Base-by-base conservation (phyloP, 805 yeast species). In the Pichia nakasei region DNA sequence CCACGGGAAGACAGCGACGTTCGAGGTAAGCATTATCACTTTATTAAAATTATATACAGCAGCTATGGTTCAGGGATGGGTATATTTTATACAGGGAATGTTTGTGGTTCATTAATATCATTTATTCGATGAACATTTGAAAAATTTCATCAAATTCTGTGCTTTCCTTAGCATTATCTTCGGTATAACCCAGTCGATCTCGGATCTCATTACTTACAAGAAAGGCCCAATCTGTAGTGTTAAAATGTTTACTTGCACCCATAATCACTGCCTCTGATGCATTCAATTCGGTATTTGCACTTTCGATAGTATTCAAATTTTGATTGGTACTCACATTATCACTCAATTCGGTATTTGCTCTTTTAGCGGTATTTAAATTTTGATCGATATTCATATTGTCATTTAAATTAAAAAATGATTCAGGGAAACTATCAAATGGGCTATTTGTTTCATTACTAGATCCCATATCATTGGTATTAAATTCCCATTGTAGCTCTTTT, bases 191-290 rank as follows among this genome's bases (percentile, higher is more conserved):
- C 5, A 34, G 5, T 12, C 12, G 24, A 9, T 34, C 26, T 9
- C 19, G 15, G 5, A 26, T 18, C 11, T 35, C 35, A 18, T 26
- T 6, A 12, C 18, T n/a, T 35, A 19, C 27, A 21, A 41, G 38
- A 4, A 41, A 35, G 8, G 27, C 36, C 46, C 46, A 43, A 6
- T 42, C 41, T n/a, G 35, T 9, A 5, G 26, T 32, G 18, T 32
- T 32, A 6, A 29, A 29, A 29, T 29, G 5, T 29, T 29, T 29
- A 15, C 32, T 29, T 13, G 17, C 2, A 9, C 32, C 32, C 3
- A 9, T 15, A 9, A 15, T 9, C 7, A 29, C 2, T 13, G n/a
- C 17, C 13, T 29, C 17, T 9, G 32, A 13, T 15, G 12, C 32
- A 29, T 5, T 29, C 15, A 29, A 13, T 2, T 29, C 15, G 7